Conservation (phyloP, 2,329 filamentous ascomycete genomes). For the Diaporthe citrichinensis region DNA sequence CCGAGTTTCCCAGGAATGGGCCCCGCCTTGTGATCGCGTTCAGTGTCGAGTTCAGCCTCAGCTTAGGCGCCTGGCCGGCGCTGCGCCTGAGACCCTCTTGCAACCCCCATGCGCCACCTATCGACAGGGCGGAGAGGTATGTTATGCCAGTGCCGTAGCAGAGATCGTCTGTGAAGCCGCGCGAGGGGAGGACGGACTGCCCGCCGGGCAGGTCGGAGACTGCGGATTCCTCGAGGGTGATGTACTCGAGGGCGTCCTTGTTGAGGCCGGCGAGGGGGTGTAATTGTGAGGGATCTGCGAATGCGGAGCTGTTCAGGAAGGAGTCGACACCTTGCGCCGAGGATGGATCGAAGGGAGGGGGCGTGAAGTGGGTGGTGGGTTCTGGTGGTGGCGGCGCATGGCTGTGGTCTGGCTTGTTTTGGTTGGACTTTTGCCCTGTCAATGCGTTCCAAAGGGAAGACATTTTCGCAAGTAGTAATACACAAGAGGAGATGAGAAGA, state of each 20-base stretch:
- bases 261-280: slow-evolving; percentile 96
- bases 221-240: slow-evolving; percentile 91
- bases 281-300: slow-evolving; percentile 88
- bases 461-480: slow-evolving; percentile 55
- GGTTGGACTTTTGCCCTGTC: slow-evolving; percentile 68
- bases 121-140: slow-evolving; percentile 86
- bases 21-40: slow-evolving; percentile 95
- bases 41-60: slow-evolving; percentile 92
- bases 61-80: slow-evolving; percentile 84
- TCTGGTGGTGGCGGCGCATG: slow-evolving; percentile 62
- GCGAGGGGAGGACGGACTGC: slow-evolving; percentile 90
- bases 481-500: slow-evolving; percentile 32
- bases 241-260: slow-evolving; percentile 93
- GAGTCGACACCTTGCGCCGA: slow-evolving; percentile 85
- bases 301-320: slow-evolving; percentile 82
- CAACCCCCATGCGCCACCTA: slow-evolving; percentile 93
- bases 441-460: slow-evolving; percentile 73
- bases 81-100: slow-evolving; percentile 88
- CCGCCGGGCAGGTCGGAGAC: slow-evolving; percentile 88
- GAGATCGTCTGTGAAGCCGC: slow-evolving; percentile 97
- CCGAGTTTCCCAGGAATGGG: slow-evolving; percentile 95
- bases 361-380: slow-evolving; percentile 65
- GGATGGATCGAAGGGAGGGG: slow-evolving; percentile 77
- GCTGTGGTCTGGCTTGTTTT: slow-evolving; percentile 56
- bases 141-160: slow-evolving; percentile 98